phyloP scores from a whole-genome alignment of 192 early-diverging fungal genomes.

The Coemansia sp. region DNA sequence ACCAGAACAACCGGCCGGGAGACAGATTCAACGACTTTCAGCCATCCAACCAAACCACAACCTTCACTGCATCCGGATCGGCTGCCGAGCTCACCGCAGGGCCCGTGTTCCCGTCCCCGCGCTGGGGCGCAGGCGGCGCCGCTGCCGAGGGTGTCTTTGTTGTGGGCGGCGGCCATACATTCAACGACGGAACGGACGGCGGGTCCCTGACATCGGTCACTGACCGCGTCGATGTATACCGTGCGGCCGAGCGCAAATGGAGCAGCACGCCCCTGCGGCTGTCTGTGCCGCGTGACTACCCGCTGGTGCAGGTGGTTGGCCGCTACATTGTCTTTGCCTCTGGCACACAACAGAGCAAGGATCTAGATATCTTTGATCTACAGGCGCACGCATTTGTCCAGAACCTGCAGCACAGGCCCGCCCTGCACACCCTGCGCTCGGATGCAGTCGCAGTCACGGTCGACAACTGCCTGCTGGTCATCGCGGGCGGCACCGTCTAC shows the following conservation, averaged over 20 bases:
- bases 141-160: constrained; percentile 44
- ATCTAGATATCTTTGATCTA: constrained; percentile 40
- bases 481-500: constrained; percentile 41
- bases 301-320: constrained; percentile 33
- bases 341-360: constrained; percentile 36
- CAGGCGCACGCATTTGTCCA: constrained; percentile 15
- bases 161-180: constrained; percentile 40
- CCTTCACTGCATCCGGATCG: constrained; percentile 5
- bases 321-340: constrained; percentile 36
- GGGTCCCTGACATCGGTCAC: constrained; percentile 16
- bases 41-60: constrained; percentile 30
- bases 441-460: constrained; percentile 29
- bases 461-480: constrained; percentile 31
- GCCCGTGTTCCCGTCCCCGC: constrained; percentile 29
- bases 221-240: constrained; percentile 39
- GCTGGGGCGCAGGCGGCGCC: constrained; percentile 42
- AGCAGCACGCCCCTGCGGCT: constrained; percentile 24
- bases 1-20: constrained; percentile 43
- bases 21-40: constrained; percentile 49
- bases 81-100: constrained; percentile 4
- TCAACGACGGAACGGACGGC: constrained; percentile 11
- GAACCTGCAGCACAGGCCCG: constrained; percentile 15
- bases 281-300: constrained; percentile 38
- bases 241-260: constrained; percentile 20
- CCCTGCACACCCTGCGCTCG: constrained; percentile 27